Base-by-base conservation (phyloP, 2,329 filamentous ascomycete species). In the Cercospora zeina region DNA sequence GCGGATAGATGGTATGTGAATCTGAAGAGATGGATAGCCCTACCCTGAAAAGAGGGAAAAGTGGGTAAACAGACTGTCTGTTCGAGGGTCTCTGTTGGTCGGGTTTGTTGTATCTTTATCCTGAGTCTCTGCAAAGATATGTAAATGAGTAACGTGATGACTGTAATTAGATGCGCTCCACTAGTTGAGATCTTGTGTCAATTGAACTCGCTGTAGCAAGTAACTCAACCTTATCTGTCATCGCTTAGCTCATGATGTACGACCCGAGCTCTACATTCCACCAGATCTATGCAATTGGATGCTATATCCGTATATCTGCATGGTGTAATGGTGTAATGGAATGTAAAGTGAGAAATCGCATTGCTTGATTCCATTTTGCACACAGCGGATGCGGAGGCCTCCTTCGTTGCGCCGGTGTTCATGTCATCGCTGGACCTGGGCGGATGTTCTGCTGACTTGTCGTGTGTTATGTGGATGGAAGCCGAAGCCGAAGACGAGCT, bases 1-100 rank as follows among this genome's bases (percentile, higher is more conserved):
- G 58, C 42, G 16, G 53, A 21, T 11, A 53, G 54, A 19, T 56
- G 19, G 14, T 11, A 56, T 19, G 53, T 50, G 59, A 13, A 16
- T 31, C 16, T 61, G 33, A 61, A 61, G 59, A 33, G 59, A 31
- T 61, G 53, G 47, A 45, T 45, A 45, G 39, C 16, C 10, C 3
- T 45, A 5, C 13, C 19, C 3, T 24, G 16, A 45, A 10, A 16
- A 8, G 10, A 9, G 16, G 7, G 37, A 42, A 6, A 27, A 27
- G 24, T 27, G 24, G 24, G 24, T 27, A 6, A 6, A 6, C 24
- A 3, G 3, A 27, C 6, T 27, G 24, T 27, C 24, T 3, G 24
- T 6, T 3, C 24, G 6, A 27, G 24, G 24, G 24, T 3, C 24
- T 27, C 24, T 27, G 24, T 6, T 27, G 24, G 24, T 27, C 6